Percentiles rank a stretch among this genome's conserved stretches.
These are phyloP conservation scores for Paramyrothecium sp. DNA, from an alignment of 2,329 filamentous ascomycete genomes.

Conservation along the genomic window DNA sequence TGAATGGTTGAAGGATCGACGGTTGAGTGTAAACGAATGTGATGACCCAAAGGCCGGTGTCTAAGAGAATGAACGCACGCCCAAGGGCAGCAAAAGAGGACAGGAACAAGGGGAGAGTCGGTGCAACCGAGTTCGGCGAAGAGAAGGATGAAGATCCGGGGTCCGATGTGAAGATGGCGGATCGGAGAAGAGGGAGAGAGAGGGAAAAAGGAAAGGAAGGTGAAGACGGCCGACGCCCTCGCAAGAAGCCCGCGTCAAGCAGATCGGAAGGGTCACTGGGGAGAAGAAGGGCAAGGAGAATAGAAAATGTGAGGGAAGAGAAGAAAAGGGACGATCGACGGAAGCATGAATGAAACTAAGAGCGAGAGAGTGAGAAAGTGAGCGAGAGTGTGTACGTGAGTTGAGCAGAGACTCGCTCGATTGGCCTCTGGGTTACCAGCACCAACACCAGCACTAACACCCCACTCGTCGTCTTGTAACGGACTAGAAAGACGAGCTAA, in stretches of 20 bases:
- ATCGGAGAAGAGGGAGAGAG: conserved; percentile 1
- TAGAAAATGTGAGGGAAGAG: not conserved
- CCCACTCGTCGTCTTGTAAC: too few relatives aligned
- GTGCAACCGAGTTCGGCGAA: not conserved
- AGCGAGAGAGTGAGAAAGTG: not conserved
- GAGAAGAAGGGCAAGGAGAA: too few relatives aligned
- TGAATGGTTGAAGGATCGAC: too few relatives aligned
- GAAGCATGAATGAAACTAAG: not conserved
- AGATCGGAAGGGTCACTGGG: too few relatives aligned
- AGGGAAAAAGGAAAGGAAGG: not conserved
- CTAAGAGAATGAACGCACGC: not conserved
- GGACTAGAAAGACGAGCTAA: too few relatives aligned
- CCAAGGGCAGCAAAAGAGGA: not conserved
- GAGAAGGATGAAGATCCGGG: conserved; percentile 5
- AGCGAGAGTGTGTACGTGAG: too few relatives aligned
- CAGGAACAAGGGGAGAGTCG: not conserved
- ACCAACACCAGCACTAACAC: too few relatives aligned
- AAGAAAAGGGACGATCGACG: not conserved
- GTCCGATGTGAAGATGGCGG: too few relatives aligned
- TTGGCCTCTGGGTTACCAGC: too few relatives aligned
- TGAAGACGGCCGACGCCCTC: not conserved
- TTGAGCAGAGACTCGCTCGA: too few relatives aligned
- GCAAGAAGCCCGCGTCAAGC: not conserved
- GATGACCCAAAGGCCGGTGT: too few relatives aligned
- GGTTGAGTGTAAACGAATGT: too few relatives aligned